phyloP scores from a whole-genome alignment of 345 rosid species.

The Camelina laxa region DNA sequence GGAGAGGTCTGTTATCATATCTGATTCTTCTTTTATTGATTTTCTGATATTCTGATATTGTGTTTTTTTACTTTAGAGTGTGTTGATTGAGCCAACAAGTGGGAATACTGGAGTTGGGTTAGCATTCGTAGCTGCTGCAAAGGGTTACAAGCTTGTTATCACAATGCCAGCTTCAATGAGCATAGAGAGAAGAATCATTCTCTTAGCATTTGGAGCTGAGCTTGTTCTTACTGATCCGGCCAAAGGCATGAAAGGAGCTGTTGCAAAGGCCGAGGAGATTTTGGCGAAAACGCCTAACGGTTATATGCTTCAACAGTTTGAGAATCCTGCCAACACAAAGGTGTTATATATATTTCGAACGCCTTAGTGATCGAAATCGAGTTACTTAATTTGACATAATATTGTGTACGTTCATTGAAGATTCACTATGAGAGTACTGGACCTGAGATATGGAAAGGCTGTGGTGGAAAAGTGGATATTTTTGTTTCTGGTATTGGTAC shows the following conservation, averaged over 20 bases:
- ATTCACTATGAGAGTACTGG: slow-evolving; percentile 93
- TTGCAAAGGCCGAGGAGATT: slow-evolving; percentile 91
- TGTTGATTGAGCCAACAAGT: slow-evolving; percentile 92
- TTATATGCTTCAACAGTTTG: slow-evolving; percentile 92
- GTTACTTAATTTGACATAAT: too few species aligned
- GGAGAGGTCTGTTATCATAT: slow-evolving; percentile 56
- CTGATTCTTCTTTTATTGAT: too few species aligned
- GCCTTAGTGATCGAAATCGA: too few species aligned
- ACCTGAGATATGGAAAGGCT: slow-evolving; percentile 90
- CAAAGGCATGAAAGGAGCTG: slow-evolving; percentile 92
- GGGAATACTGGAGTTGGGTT: slow-evolving; percentile 95
- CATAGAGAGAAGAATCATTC: slow-evolving; percentile 88
- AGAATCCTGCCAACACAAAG: slow-evolving; percentile 91
- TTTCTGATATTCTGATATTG: neutral
- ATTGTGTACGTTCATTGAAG: slow-evolving; percentile 40
- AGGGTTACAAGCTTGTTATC: slow-evolving; percentile 77
- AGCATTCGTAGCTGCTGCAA: slow-evolving; percentile 92
- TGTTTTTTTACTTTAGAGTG: slow-evolving; percentile 54
- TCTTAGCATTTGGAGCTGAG: slow-evolving; percentile 89
- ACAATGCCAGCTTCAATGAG: slow-evolving; percentile 98
- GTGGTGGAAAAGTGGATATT: slow-evolving; percentile 80
- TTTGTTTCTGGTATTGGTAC: slow-evolving; percentile 94
- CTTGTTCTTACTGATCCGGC: slow-evolving; percentile 86
- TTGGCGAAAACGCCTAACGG: slow-evolving; percentile 71
- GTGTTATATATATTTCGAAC: slow-evolving; percentile 41